Evolutionary conservation across 1,284 basidiomycete species (phyloP).

Genomic region (Entoloma clypeatum): DNA sequence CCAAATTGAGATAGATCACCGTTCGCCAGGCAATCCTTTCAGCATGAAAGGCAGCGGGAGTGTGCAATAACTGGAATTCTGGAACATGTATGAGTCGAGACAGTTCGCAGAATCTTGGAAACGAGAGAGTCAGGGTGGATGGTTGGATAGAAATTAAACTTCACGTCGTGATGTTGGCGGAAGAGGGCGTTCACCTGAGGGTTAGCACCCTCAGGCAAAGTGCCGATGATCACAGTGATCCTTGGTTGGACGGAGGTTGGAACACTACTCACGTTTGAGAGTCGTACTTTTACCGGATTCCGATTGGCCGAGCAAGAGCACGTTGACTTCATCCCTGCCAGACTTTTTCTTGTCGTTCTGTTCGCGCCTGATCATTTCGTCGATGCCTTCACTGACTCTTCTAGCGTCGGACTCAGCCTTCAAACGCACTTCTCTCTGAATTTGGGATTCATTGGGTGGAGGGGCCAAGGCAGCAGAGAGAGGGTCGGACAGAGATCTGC

Average conservation of each 20-base stretch:
- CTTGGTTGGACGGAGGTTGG: too few species aligned
- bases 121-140: not conserved
- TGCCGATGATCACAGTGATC: not conserved
- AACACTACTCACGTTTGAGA: conserved; percentile 66
- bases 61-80: conserved; percentile 80
- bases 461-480: conserved; percentile 62
- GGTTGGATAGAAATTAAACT: not conserved
- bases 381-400: conserved; percentile 70
- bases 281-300: conserved; percentile 82
- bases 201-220: too few species aligned
- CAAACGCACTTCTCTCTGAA: conserved; percentile 58
- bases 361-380: conserved; percentile 68
- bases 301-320: conserved; percentile 76
- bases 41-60: conserved; percentile 66
- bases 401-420: conserved; percentile 64
- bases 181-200: too few species aligned
- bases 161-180: too few species aligned
- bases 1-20: conserved; percentile 81
- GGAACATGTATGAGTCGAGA: conserved; percentile 22
- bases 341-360: conserved; percentile 53
- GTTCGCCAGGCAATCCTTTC: conserved; percentile 80
- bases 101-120: conserved; percentile 6
- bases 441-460: conserved; percentile 63
- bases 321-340: conserved; percentile 62
- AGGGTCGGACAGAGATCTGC: conserved; percentile 59